Evolutionary conservation across 176 grass and related monocot genomes (phyloP), one percentile per base, ranked within the genome.

Genomic region (Oropetium thomaeum): DNA sequence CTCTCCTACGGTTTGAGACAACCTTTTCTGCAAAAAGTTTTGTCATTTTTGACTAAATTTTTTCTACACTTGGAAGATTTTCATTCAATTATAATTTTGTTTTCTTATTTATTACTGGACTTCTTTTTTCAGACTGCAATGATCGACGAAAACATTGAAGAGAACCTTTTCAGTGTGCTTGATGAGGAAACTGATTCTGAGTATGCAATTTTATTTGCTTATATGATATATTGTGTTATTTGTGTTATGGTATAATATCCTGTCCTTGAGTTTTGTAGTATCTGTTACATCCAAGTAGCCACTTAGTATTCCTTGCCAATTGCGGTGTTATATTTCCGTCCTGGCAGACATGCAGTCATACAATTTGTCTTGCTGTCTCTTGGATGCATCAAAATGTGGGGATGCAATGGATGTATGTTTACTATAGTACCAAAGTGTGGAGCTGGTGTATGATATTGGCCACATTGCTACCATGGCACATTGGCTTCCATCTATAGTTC

Each of bases 121-220:
- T 39, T 82, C 69, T 39, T 93, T 28, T 90, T 8, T 67, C 88
- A 98, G 91, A 72, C 69, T 94, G 79, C 84, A 49, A 92, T 99
- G 82, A 84, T 92, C 28, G 73, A 88, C 39, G 84, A 88, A 69
- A 99, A 92, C 47, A 99, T 95, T 16, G 91, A 99, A 90, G 96
- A 92, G 83, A 88, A 94, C 80, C 80, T 95, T 25, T 99, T 99
- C 87, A 88, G 79, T 53, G 88, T 95, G 91, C 96, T 99, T 81
- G 92, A 99, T 82, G 96, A 94, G 44, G 91, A 99, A 92, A 99
- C 92, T 57, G 96, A 99, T 67, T 84, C 87, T 71, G 89, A 99
- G 95, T 98, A 93, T 80, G 86, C 92, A 71, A 32, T 70, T 59
- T 67, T 52, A 29, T 85, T 83, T 70, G 31, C 22, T 60, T 60